phyloP scores from a whole-genome alignment of 768 basidiomycete genomes.

The Lactarius vividus region DNA sequence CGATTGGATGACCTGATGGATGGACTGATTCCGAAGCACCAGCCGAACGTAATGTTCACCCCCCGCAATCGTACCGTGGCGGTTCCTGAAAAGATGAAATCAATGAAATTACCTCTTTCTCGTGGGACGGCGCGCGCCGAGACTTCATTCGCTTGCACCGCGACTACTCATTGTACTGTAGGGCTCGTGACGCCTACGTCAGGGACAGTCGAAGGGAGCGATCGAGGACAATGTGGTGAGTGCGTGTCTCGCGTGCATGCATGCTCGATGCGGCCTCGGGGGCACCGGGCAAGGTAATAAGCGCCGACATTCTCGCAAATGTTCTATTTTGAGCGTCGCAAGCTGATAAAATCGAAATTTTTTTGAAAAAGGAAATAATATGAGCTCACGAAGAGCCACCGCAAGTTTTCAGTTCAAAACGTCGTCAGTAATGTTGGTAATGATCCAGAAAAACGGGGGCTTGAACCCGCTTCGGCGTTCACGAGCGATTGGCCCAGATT shows the following conservation, averaged over 20 bases:
- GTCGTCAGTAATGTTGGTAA: too few species aligned
- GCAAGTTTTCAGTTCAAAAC: background rate
- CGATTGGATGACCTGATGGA: slow-evolving; percentile 3
- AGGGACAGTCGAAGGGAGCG: background rate
- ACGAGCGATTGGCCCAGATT: background rate
- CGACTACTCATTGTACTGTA: background rate
- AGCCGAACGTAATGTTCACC: background rate
- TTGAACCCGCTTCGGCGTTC: background rate
- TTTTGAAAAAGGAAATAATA: background rate
- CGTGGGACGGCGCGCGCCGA: background rate
- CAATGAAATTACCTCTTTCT: background rate
- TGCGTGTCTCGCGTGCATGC: background rate
- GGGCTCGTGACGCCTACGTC: too few species aligned
- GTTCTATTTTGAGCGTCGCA: background rate
- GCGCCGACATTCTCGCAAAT: background rate
- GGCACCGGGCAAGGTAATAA: background rate
- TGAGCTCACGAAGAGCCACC: background rate
- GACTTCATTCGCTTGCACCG: background rate
- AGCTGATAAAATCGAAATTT: background rate
- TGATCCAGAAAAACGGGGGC: background rate
- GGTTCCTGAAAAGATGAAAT: background rate
- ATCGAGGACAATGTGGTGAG: background rate
- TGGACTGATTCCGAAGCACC: slow-evolving; percentile 7
- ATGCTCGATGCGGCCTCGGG: background rate
- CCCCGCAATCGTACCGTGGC: background rate